phyloP scores from a whole-genome alignment of 1,284 basidiomycete genomes.

The Omphalotus olearius region DNA sequence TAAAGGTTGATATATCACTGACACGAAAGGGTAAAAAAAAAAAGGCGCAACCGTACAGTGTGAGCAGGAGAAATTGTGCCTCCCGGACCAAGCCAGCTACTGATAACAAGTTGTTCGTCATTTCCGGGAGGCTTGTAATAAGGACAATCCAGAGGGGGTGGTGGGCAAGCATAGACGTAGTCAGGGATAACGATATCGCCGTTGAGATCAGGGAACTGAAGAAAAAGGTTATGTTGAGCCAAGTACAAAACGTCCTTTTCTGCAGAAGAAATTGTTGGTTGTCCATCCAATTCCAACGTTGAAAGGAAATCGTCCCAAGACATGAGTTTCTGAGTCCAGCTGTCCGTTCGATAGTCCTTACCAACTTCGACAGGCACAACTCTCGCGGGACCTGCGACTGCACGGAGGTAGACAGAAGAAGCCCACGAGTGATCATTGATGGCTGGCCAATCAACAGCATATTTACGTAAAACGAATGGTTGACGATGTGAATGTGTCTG shows the following conservation, averaged over 20 bases:
- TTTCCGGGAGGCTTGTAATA: conserved; percentile 65
- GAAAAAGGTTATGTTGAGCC: conserved; percentile 85
- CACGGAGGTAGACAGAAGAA: conserved; percentile 63
- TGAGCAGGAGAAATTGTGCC: conserved; percentile 85
- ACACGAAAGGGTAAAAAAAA: conserved; percentile 7
- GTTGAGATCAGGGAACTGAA: conserved; percentile 78
- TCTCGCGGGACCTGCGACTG: conserved; percentile 70
- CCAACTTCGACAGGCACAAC: conserved; percentile 92
- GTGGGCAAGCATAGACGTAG: conserved; percentile 76
- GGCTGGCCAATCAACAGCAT: conserved; percentile 68
- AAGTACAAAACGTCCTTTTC: conserved; percentile 62
- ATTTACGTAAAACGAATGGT: conserved; percentile 75
- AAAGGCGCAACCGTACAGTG: conserved; percentile 66
- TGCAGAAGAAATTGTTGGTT: conserved; percentile 18
- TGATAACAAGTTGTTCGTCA: conserved; percentile 69
- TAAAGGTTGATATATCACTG: conserved; percentile 7
- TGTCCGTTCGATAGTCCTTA: conserved; percentile 72
- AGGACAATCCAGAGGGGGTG: conserved; percentile 39
- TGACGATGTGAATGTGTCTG: conserved; percentile 31
- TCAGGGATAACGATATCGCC: conserved; percentile 81
- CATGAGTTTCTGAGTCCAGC: conserved; percentile 84
- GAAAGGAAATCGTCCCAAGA: conserved; percentile 74
- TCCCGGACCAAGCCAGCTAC: conserved; percentile 86
- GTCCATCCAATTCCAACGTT: conserved; percentile 43
- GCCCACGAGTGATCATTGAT: conserved; percentile 65